Base-by-base conservation (phyloP, 257 asterid genomes). In the Solanum gracilifrons region DNA sequence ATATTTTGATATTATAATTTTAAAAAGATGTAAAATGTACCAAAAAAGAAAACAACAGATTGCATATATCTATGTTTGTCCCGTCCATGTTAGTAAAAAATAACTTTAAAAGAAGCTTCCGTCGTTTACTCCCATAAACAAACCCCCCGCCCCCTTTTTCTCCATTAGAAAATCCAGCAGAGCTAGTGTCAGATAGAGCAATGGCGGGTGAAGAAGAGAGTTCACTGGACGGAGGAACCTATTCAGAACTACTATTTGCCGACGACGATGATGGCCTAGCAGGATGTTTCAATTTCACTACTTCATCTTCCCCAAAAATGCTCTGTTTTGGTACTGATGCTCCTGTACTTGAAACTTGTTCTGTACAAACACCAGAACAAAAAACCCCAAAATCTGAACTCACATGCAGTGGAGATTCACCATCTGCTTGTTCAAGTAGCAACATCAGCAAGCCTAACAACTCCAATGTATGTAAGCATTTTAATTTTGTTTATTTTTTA, bases 171-270 rank as follows among this genome's bases (percentile, higher is more conserved):
- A 69, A 39, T 77, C 25, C 31, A 74, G 36, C 76, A 69, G 36
- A 69, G 36, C 83, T 12, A 75, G 18, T 75, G 29, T 37, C 58
- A 37, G 83, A 36, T 39, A 7, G 74, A 73, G 80, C 87, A 27
- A 93, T 93, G 98, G 93, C 94, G 51, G 91, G 90, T 46, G 89
- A 91, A 64, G 92, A 88, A 21, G 93, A 88, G 15, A 95, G 92
- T 87, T 90, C 92, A 74, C 74, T 92, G 12, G 87, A 88, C 2
- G 93, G 92, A 20, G 95, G 94, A 43, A 91, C 89, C 85, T 95
- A 93, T 58, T 94, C 98, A 2, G 94, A 94, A 89, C 95, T 96
- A 6, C 95, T 95, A 4, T 93, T 95, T 58, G 86, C 88, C 8
- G 93, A 86, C 33, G 83, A 87, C 23, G 94, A 91, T 2, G 96